Conservation (phyloP, 192 early-diverging fungal genomes). For the Podila minutissima region DNA sequence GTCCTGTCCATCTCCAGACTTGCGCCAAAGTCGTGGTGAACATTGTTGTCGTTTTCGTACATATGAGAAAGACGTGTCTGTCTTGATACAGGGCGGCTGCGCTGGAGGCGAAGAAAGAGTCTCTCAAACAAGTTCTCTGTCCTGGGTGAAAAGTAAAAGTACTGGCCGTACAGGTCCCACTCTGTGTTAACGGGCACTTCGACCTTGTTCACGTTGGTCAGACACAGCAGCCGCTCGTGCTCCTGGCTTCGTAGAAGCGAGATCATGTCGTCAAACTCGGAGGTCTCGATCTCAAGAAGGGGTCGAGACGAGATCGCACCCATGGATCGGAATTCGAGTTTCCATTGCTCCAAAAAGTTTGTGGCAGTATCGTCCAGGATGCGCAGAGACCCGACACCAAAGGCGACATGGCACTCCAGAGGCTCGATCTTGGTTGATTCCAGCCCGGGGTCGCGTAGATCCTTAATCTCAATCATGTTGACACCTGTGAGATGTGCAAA, state of each 20-base stretch:
- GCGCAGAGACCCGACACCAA: slow-evolving; percentile 30
- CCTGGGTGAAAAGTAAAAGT: slow-evolving; percentile 25
- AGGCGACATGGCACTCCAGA: slow-evolving; percentile 31
- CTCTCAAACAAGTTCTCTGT: slow-evolving; percentile 8
- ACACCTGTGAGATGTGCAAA: slow-evolving; percentile 39
- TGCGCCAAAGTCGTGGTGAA: background rate
- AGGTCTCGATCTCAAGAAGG: slow-evolving; percentile 10
- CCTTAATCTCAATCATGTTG: slow-evolving; percentile 25
- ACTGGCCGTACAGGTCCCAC: slow-evolving; percentile 23
- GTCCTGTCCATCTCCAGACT: background rate
- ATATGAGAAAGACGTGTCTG: background rate
- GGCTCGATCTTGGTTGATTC: background rate
- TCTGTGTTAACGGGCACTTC: slow-evolving; percentile 12
- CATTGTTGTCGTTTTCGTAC: background rate
- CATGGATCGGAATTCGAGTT: slow-evolving; percentile 14
- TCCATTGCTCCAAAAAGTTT: slow-evolving; percentile 36
- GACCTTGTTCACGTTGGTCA: slow-evolving; percentile 29
- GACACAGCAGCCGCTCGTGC: slow-evolving; percentile 21
- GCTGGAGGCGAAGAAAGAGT: background rate
- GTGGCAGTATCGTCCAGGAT: slow-evolving; percentile 31
- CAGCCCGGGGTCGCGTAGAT: slow-evolving; percentile 6
- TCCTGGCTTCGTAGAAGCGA: background rate
- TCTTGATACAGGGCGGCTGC: background rate
- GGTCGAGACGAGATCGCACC: background rate
- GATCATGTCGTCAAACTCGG: slow-evolving; percentile 14